phyloP scores from a whole-genome alignment of 345 rosid genomes.

The Aegle marmelos region DNA sequence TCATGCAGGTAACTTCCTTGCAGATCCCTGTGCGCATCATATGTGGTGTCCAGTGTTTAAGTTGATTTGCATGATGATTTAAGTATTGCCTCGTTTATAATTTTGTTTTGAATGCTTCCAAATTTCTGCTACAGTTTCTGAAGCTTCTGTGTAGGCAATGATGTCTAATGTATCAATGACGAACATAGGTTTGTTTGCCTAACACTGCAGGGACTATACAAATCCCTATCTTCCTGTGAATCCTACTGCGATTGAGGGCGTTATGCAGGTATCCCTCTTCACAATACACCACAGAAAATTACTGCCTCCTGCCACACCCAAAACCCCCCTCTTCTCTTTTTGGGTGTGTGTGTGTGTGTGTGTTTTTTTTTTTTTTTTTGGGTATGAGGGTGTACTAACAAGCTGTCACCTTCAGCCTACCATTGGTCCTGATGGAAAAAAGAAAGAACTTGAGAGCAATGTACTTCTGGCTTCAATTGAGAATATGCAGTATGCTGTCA shows the following conservation, averaged over 20 bases:
- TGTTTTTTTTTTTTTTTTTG: no score
- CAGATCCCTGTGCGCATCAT: neutral
- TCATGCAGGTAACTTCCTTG: neutral
- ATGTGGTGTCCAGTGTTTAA: neutral
- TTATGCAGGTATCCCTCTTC: conserved; percentile 53
- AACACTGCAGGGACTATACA: conserved; percentile 77
- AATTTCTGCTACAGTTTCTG: neutral
- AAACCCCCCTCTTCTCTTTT: no score
- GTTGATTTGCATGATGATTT: neutral
- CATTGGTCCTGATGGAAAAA: conserved; percentile 90
- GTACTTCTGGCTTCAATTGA: conserved; percentile 93
- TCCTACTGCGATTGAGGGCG: conserved; percentile 87
- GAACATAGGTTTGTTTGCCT: conserved; percentile 12
- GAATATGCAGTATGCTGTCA: conserved; percentile 98
- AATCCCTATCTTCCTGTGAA: conserved; percentile 97
- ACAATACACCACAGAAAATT: neutral
- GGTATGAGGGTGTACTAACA: conserved; percentile 4
- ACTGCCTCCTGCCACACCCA: no score
- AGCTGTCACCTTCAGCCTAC: conserved; percentile 47
- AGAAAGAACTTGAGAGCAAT: conserved; percentile 82
- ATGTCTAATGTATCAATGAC: conserved; percentile 18
- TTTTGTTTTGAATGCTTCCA: neutral
- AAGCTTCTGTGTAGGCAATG: conserved; percentile 1
- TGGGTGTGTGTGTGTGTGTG: no score
- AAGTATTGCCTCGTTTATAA: neutral